phyloP scores from a whole-genome alignment of 2,329 filamentous ascomycete species.

The Boeremia lycopersici region DNA sequence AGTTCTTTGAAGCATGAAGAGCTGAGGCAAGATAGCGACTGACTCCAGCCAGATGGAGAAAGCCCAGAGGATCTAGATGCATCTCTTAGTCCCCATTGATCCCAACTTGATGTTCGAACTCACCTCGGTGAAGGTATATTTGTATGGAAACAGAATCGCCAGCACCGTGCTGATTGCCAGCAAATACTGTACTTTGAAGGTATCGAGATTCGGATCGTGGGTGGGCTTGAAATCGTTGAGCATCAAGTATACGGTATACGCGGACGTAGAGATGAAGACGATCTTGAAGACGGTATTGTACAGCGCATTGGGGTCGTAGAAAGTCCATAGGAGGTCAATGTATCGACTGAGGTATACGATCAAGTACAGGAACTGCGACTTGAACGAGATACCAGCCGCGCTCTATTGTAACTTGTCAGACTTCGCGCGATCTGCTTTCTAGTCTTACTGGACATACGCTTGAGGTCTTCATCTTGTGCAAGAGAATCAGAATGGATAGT shows the following conservation, averaged over 20 bases:
- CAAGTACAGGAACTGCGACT: slow-evolving; percentile 94
- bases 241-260: slow-evolving; percentile 98
- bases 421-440: neutral
- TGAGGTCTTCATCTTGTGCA: slow-evolving; percentile 91
- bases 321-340: slow-evolving; percentile 84
- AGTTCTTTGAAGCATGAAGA: slow-evolving; percentile 97
- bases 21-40: slow-evolving; percentile 93
- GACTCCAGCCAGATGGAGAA: slow-evolving; percentile 98
- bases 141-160: slow-evolving; percentile 82
- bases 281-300: slow-evolving; percentile 98
- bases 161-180: slow-evolving; percentile 79
- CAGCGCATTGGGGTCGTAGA: slow-evolving; percentile 68
- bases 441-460: slow-evolving; percentile 66
- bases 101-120: neutral
- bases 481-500: slow-evolving; percentile 87
- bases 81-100: slow-evolving; percentile 16
- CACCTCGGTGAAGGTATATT: slow-evolving; percentile 76
- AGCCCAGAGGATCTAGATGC: slow-evolving; percentile 81
- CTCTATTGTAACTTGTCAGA: slow-evolving; percentile 58
- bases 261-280: slow-evolving; percentile 86
- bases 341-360: slow-evolving; percentile 94
- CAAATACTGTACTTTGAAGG: slow-evolving; percentile 95
- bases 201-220: slow-evolving; percentile 95
- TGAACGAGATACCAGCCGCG: slow-evolving; percentile 97
- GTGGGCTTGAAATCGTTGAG: slow-evolving; percentile 96